Conservation (phyloP, 2,329 filamentous ascomycete species). For the Hypoxylon sp. region DNA sequence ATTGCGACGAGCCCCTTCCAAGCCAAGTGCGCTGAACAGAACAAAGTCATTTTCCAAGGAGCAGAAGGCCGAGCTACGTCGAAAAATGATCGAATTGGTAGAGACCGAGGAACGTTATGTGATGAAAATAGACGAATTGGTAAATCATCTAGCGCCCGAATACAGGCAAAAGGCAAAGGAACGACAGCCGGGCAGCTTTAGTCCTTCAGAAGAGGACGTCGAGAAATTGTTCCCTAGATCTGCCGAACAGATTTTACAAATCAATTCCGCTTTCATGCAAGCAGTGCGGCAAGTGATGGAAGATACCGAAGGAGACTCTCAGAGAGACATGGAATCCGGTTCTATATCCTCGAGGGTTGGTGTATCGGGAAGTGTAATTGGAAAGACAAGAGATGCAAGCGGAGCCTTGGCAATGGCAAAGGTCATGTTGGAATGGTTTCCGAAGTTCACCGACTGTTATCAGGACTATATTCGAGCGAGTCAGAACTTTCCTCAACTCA, state of each 20-base stretch:
- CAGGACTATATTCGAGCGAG: conserved; percentile 94
- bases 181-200: conserved; percentile 73
- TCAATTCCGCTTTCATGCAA: conserved; percentile 86
- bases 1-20: conserved; percentile 87
- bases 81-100: conserved; percentile 90
- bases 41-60: conserved; percentile 83
- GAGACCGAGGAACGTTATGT: conserved; percentile 97
- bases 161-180: conserved; percentile 79
- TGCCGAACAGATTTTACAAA: conserved; percentile 82
- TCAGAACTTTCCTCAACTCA: conserved; percentile 84
- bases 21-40: conserved; percentile 83
- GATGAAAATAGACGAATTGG: conserved; percentile 85
- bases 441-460: conserved; percentile 91
- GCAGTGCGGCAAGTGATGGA: conserved; percentile 84
- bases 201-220: conserved; percentile 79
- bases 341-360: conserved; percentile 62
- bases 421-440: conserved; percentile 91
- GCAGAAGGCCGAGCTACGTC: conserved; percentile 86
- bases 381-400: conserved; percentile 76
- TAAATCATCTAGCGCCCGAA: conserved; percentile 84
- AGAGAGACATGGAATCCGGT: conserved; percentile 79
- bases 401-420: conserved; percentile 85
- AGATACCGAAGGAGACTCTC: conserved; percentile 84
- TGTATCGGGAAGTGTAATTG: conserved; percentile 60
- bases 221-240: conserved; percentile 85